These are phyloP conservation scores for Echinosophora koreensis DNA, from an alignment of 306 rosid genomes.

Conservation along the genomic window DNA sequence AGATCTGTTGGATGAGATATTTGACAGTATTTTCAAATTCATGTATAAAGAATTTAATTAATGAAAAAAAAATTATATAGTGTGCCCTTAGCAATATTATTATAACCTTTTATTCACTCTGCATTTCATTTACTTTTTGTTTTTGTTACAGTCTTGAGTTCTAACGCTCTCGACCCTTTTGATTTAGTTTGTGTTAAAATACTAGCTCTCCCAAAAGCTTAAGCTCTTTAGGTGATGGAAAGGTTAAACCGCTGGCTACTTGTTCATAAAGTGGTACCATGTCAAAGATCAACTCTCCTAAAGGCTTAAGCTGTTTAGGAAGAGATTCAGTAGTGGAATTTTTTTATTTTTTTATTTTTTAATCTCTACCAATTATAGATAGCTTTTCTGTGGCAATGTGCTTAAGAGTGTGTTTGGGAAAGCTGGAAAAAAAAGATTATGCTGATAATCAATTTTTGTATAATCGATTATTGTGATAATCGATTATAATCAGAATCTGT, in stretches of 20 bases:
- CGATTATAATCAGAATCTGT: too few relatives aligned
- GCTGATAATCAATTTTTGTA: too few relatives aligned
- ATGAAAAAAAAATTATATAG: background rate
- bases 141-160: slow-evolving; percentile 25
- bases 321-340: background rate
- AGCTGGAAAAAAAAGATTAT: too few relatives aligned
- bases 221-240: slow-evolving; percentile 19
- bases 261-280: background rate
- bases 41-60: background rate
- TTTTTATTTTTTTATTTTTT: slow-evolving; percentile 5
- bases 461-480: too few relatives aligned
- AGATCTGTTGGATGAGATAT: background rate
- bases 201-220: slow-evolving; percentile 24
- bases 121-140: background rate
- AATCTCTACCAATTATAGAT: background rate
- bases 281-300: background rate
- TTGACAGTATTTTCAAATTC: slow-evolving; percentile 36
- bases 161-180: background rate
- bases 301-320: slow-evolving; percentile 4
- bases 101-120: slow-evolving; percentile 8
- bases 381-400: slow-evolving; percentile 12
- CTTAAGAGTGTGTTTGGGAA: too few relatives aligned
- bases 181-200: slow-evolving; percentile 10
- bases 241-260: slow-evolving; percentile 20
- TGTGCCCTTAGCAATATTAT: slow-evolving; percentile 15